Percentiles rank a stretch among this genome's conserved stretches.
These are phyloP conservation scores for Colletotrichum spaethianum DNA, from an alignment of 2,329 filamentous ascomycete genomes.

Conservation along the genomic window DNA sequence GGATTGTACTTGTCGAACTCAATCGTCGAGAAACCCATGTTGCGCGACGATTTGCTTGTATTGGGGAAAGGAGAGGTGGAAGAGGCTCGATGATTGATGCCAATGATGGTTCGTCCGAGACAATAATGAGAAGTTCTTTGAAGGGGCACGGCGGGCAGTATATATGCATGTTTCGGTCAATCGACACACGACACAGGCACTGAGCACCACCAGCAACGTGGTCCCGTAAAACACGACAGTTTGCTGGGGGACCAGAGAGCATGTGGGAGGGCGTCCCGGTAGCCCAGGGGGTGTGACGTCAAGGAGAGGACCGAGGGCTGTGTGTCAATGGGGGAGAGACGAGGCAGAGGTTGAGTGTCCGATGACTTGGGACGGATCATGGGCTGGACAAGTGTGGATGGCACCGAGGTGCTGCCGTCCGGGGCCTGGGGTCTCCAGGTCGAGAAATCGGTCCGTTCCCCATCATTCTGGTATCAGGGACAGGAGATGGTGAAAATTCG, in stretches of 20 bases:
- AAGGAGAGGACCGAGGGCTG: constrained; percentile 30
- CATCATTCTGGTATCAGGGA: constrained; percentile 17
- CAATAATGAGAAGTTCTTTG: not conserved
- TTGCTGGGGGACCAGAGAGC: not conserved
- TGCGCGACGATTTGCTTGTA: constrained; percentile 26
- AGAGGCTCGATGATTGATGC: not conserved
- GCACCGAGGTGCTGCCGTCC: constrained; percentile 36
- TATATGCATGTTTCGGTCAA: constrained; percentile 37
- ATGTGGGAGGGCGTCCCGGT: constrained; percentile 27
- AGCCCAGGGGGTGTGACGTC: constrained; percentile 37
- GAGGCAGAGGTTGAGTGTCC: constrained; percentile 2
- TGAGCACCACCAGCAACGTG: not conserved
- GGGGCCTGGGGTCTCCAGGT: constrained; percentile 38
- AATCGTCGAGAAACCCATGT: constrained; percentile 49
- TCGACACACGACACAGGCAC: constrained; percentile 21
- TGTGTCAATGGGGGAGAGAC: constrained; percentile 2
- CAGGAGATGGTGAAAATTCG: not conserved
- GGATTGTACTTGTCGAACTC: constrained; percentile 60
- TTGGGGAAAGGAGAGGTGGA: constrained; percentile 56
- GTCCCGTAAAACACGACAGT: not conserved
- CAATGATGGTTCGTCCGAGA: constrained; percentile 39
- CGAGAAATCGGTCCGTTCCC: constrained; percentile 38
- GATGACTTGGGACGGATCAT: constrained; percentile 37
- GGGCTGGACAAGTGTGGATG: constrained; percentile 1
- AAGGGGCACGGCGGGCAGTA: constrained; percentile 22